Base-by-base conservation (phyloP, 208 protist species). In the Wallacemonas sp. region DNA sequence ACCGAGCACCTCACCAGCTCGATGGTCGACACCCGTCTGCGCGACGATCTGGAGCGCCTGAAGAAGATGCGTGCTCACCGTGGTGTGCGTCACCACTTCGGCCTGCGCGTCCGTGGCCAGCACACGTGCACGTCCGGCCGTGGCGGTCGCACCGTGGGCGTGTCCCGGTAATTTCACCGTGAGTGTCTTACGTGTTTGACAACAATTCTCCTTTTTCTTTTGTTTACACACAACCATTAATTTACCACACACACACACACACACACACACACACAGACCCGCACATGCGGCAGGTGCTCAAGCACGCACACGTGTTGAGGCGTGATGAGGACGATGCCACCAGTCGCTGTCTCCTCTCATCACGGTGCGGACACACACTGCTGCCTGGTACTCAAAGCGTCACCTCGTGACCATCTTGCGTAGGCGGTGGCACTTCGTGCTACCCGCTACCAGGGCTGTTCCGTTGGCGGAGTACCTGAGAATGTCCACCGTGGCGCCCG, bases 91-190 rank as follows among this genome's bases (percentile, higher is more conserved):
- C 99, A 99, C 90, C 88, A 91, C 72, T 99, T 95, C 81, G 97
- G 98, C 66, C 86, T 99, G 57, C 97, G 97, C 70, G 98, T 99
- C 66, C 96, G 99, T 83, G 99, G 99, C 83, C 99, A 99, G 94
- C 98, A 99, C 92, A 99, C 99, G 32, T 99, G 99, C 96, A 99
- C 98, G 42, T 99, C 98, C 58, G 99, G 98, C 68, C 97, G 99
- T 78, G 85, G 89, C 74, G 98, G 98, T 67, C 88, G 85, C 79
- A 95, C 90, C 27, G 81, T 95, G 39, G 90, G 90, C 73, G 90
- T 94, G 6, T 76, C 81, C 68, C 84, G 83, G 13, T 54, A 37
- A 50, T 46, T 27, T 1, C 17, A 37, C 6, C 52, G 45, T 39
- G 42, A 29, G 29, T 22, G 8, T 39, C 42, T 57, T 55, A 41